Base-by-base conservation (phyloP, 805 yeast genomes). In the Kodamaea restingae region DNA sequence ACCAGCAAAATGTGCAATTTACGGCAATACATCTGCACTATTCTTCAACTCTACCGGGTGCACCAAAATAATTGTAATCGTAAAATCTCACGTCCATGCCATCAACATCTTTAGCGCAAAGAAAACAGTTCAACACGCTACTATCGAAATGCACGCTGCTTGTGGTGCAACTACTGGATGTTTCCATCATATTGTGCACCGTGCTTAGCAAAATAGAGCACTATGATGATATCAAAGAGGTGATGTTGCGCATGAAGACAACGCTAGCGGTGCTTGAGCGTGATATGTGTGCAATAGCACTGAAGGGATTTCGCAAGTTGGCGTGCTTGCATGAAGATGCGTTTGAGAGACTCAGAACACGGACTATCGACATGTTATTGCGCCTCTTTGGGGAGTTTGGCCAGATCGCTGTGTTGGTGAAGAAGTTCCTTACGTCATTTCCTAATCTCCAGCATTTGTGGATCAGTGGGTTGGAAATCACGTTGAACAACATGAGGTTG, bases 141-240 rank as follows among this genome's bases (percentile, higher is more conserved):
- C 14, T 25, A 25, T 25, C 28, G 10, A 11, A 10, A 10, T 25
- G n/a, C 28, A 9, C 28, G 11, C 26, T 32, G 14, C 30, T 32
- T 20, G 37, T 38, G 18, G 18, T 31, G 4, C 41, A 27, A 37
- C 11, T 38, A 2, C 41, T 38, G 41, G 74, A 68, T 47, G 52
- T 65, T 25, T 48, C 67, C 20, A 64, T 65, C 40, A 67, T 67
- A 26, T 68, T 67, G 48, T 50, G 65, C 36, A 63, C 71, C 11
- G 50, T 68, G 30, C 50, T 68, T 18, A 47, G 52, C 32, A 68
- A 68, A 42, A 58, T 68, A 18, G 65, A 69, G 17, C 52, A 65
- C 41, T 67, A 65, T 41, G 72, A 65, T 31, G 74, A 68, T 48
- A 48, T 68, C 37, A 63, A 70, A 2, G 14, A 38, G n/a, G 54